Evolutionary conservation across 2,329 filamentous ascomycete genomes (phyloP).

Genomic region (Pseudogymnoascus sp.): DNA sequence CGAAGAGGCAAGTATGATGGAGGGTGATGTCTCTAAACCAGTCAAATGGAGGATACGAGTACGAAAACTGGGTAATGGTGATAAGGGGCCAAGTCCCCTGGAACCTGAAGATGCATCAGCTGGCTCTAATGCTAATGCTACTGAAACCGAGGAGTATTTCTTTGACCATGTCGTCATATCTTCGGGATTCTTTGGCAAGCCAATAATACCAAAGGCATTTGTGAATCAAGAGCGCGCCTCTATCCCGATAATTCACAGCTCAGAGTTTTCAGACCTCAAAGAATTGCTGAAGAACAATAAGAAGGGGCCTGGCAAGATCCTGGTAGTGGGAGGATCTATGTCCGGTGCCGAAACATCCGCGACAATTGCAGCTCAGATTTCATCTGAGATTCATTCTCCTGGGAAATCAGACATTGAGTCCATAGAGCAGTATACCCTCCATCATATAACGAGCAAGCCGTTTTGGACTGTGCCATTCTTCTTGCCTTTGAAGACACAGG

Average conservation of each 20-base stretch:
- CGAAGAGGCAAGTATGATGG: conserved; percentile 13
- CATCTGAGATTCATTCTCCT: conserved; percentile 51
- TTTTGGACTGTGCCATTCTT: conserved; percentile 63
- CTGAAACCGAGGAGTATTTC: conserved; percentile 11
- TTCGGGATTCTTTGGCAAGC: conserved; percentile 68
- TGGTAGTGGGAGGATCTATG: conserved; percentile 74
- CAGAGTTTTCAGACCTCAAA: conserved; percentile 51
- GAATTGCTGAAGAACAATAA: conserved; percentile 35
- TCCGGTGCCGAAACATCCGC: conserved; percentile 72
- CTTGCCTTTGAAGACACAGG: conserved; percentile 22
- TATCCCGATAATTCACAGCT: conserved; percentile 59
- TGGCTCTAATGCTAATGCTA: background rate
- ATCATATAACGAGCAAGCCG: conserved; percentile 62
- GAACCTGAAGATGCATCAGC: background rate
- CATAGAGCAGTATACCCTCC: conserved; percentile 46
- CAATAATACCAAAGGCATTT: conserved; percentile 32
- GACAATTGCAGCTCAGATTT: conserved; percentile 63
- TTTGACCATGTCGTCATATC: conserved; percentile 69
- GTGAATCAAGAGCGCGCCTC: conserved; percentile 19
- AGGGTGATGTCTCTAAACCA: conserved; percentile 18
- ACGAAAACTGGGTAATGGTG: background rate
- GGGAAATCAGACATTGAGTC: conserved; percentile 35
- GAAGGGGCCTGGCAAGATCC: conserved; percentile 45
- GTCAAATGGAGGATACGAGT: conserved; percentile 7
- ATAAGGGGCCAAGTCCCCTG: background rate